Evolutionary conservation across 1,139 yeast genomes (phyloP).

Genomic region (Entelexis sorbosivorans): DNA sequence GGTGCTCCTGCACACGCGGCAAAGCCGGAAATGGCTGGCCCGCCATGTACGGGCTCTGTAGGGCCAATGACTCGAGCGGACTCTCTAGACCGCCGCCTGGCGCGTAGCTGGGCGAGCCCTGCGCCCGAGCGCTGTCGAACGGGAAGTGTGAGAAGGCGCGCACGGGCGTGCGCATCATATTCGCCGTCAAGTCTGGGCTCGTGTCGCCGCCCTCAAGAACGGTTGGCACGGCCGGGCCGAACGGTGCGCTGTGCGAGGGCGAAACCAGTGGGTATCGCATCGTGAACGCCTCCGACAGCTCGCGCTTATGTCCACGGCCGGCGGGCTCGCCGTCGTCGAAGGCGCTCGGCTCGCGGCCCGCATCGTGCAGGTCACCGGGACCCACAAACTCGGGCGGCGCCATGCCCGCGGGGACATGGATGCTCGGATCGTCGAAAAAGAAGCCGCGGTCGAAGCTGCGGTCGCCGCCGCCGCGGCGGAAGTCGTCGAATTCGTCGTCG

Average conservation of each 20-base stretch:
- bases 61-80: conserved; percentile 17
- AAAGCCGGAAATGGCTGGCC: conserved; percentile 16
- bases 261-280: conserved; percentile 20
- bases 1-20: conserved; percentile 7
- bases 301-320: conserved; percentile 16
- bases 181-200: conserved; percentile 4
- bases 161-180: conserved; percentile 13
- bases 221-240: not conserved
- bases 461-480: not conserved
- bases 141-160: conserved; percentile 2
- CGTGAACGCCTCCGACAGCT: conserved; percentile 17
- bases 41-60: conserved; percentile 16
- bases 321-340: not conserved
- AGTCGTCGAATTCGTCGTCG: not conserved
- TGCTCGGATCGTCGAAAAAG: conserved; percentile 1
- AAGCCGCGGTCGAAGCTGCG: not conserved
- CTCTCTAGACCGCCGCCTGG: conserved; percentile 13
- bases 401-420: not conserved
- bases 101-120: conserved; percentile 13
- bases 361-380: not conserved
- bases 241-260: conserved; percentile 7
- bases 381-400: not conserved
- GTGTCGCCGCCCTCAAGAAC: not conserved
- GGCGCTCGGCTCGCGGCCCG: not conserved
- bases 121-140: not conserved